Evolutionary conservation across 164 flowering plant genomes (phyloP).

Genomic region (Tinospora cordifolia): DNA sequence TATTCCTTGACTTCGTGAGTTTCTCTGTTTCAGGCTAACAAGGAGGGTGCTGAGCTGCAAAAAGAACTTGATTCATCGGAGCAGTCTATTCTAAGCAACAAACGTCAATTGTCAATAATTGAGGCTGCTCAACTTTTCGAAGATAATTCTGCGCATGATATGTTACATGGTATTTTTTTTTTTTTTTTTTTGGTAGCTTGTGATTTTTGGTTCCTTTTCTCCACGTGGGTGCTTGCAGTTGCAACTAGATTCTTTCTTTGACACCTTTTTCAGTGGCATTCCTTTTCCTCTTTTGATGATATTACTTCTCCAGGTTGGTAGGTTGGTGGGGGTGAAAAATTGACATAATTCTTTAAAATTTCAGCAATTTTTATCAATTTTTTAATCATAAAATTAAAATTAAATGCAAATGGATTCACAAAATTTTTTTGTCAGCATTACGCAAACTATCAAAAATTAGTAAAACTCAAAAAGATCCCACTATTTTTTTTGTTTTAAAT

Average conservation of each 20-base stretch:
- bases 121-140: conserved; percentile 48
- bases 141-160: conserved; percentile 30
- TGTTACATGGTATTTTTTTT: conserved; percentile 45
- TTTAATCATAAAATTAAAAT: too few species aligned
- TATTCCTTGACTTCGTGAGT: conserved; percentile 3
- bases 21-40: conserved; percentile 36
- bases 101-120: conserved; percentile 29
- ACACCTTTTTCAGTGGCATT: neutral
- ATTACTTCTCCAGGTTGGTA: neutral
- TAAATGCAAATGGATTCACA: too few species aligned
- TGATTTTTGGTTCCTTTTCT: neutral
- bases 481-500: too few species aligned
- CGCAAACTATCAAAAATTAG: too few species aligned
- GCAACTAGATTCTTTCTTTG: too few species aligned
- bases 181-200: conserved; percentile 22
- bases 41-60: conserved; percentile 48
- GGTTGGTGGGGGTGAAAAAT: too few species aligned
- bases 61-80: conserved; percentile 45
- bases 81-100: conserved; percentile 37
- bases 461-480: too few species aligned
- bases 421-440: too few species aligned
- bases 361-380: too few species aligned
- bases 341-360: too few species aligned
- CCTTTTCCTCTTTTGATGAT: neutral
- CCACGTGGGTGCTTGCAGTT: neutral